Evolutionary conservation across 108 stramenopile genomes (phyloP).

Genomic region (Seminavis robusta): DNA sequence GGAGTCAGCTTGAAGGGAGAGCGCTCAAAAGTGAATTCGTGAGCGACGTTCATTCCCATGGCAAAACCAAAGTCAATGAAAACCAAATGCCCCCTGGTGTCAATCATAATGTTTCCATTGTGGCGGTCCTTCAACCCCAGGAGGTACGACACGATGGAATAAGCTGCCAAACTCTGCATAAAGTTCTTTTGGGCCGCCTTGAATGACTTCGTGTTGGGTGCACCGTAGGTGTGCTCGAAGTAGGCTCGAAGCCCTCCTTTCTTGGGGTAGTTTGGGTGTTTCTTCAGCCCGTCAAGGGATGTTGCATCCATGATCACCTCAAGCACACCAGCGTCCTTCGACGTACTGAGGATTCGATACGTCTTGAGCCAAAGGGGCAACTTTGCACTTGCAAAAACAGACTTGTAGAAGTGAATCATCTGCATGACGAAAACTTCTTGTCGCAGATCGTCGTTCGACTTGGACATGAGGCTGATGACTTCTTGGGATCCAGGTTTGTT

Average conservation of each 20-base stretch:
- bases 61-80: conserved; percentile 99
- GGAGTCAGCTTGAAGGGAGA: conserved; percentile 97
- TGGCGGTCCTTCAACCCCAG: conserved; percentile 98
- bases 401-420: conserved; percentile 96
- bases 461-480: conserved; percentile 83
- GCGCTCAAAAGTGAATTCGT: conserved; percentile 93
- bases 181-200: conserved; percentile 90
- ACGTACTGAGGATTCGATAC: conserved; percentile 94
- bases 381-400: conserved; percentile 83
- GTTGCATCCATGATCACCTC: conserved; percentile 91
- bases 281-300: conserved; percentile 94
- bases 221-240: conserved; percentile 86
- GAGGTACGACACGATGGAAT: conserved; percentile 90
- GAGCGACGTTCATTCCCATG: conserved; percentile 95
- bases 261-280: conserved; percentile 83
- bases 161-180: conserved; percentile 83
- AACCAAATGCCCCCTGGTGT: conserved; percentile 90
- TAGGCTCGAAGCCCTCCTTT: conserved; percentile 82
- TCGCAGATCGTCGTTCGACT: conserved; percentile 97
- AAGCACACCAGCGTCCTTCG: conserved; percentile 89
- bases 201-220: conserved; percentile 73
- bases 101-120: conserved; percentile 99
- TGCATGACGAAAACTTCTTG: conserved; percentile 97
- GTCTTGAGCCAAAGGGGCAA: conserved; percentile 93
- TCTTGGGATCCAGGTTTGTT: conserved; percentile 37